Conservation (phyloP, 2,329 filamentous ascomycete species). For the Talaromyces sp. region DNA sequence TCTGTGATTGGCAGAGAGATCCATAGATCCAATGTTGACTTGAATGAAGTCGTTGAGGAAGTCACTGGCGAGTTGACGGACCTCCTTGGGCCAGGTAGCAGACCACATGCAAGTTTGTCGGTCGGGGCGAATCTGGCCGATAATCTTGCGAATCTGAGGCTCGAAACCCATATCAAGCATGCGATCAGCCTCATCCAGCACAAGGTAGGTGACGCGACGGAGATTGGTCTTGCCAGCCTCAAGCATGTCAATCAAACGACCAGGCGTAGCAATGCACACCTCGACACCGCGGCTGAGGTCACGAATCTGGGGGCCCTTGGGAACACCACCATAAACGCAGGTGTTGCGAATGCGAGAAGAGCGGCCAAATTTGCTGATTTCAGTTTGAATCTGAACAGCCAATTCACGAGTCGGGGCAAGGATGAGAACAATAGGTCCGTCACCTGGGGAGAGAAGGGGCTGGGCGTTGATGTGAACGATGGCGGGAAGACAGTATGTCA, state of each 20-base stretch:
- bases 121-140: slow-evolving; percentile 93
- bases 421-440: slow-evolving; percentile 93
- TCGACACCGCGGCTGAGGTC: slow-evolving; percentile 93
- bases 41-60: slow-evolving; percentile 96
- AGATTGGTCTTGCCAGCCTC: slow-evolving; percentile 98
- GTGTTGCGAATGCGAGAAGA: slow-evolving; percentile 98
- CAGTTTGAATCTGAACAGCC: slow-evolving; percentile 96
- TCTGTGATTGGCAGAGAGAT: slow-evolving; percentile 92
- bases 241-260: slow-evolving; percentile 97
- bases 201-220: slow-evolving; percentile 93
- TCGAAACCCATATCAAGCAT: slow-evolving; percentile 99
- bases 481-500: slow-evolving; percentile 94
- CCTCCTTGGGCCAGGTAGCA: slow-evolving; percentile 98
- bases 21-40: slow-evolving; percentile 96
- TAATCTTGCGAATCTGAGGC: slow-evolving; percentile 98
- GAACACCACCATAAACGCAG: slow-evolving; percentile 97
- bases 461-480: slow-evolving; percentile 99
- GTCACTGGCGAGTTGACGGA: slow-evolving; percentile 82
- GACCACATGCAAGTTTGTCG: slow-evolving; percentile 99
- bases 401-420: slow-evolving; percentile 95
- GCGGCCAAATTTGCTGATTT: slow-evolving; percentile 97
- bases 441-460: slow-evolving; percentile 87
- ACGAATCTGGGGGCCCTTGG: slow-evolving; percentile 93
- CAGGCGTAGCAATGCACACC: slow-evolving; percentile 96
- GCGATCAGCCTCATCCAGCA: slow-evolving; percentile 97